phyloP scores from a whole-genome alignment of 768 basidiomycete genomes.

The Austroboletus festivus region DNA sequence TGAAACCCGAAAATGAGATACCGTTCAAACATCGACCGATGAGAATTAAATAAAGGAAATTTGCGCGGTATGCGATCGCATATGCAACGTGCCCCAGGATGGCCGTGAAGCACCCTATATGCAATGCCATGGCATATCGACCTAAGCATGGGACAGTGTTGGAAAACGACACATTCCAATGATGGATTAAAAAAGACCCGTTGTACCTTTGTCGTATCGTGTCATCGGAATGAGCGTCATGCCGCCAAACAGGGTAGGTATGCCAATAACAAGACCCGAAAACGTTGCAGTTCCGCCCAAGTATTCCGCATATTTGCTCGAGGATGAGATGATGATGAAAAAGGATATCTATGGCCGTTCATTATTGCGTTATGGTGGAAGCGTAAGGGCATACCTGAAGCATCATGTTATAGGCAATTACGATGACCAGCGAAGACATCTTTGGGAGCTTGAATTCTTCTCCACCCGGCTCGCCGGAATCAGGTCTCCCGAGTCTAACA shows the following conservation, averaged over 20 bases:
- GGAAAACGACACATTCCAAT: not conserved
- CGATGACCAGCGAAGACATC: constrained; percentile 41
- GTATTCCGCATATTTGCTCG: constrained; percentile 57
- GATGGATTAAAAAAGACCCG: not conserved
- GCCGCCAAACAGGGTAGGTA: constrained; percentile 62
- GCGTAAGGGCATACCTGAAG: constrained; percentile 38
- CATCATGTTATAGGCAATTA: constrained; percentile 42
- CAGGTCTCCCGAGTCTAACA: not conserved
- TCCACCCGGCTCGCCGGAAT: constrained; percentile 23
- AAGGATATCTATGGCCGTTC: constrained; percentile 50
- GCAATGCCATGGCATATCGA: constrained; percentile 50
- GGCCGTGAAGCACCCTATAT: constrained; percentile 49
- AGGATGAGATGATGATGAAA: constrained; percentile 68
- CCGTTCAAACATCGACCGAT: constrained; percentile 66
- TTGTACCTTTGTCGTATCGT: constrained; percentile 52
- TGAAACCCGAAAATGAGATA: constrained; percentile 57
- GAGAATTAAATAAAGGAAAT: constrained; percentile 67
- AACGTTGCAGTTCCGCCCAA: constrained; percentile 70
- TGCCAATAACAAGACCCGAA: constrained; percentile 63
- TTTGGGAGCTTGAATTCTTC: constrained; percentile 48
- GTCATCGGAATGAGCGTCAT: constrained; percentile 55
- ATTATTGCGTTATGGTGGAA: not conserved
- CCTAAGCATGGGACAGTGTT: constrained; percentile 35
- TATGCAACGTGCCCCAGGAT: constrained; percentile 59
- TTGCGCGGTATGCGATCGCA: constrained; percentile 54